Conservation (phyloP, 208 protist genomes). For the Wallacemonas sp. region DNA sequence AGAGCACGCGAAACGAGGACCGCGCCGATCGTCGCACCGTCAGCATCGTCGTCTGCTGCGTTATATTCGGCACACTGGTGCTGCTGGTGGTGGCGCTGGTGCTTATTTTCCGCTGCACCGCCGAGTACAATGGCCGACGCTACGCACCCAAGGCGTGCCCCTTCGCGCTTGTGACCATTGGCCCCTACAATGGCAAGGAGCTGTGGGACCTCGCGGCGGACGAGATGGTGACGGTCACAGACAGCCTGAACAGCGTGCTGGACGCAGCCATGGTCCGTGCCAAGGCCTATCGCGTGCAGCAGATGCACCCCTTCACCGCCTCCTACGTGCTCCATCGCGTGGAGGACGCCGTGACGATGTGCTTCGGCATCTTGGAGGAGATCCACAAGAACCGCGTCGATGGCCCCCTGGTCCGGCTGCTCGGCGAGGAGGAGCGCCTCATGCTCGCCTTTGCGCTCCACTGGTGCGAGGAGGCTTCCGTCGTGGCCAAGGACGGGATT, state of each 20-base stretch:
- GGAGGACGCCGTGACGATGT: constrained; percentile 55
- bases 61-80: constrained; percentile 28
- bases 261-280: constrained; percentile 34
- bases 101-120: constrained; percentile 41
- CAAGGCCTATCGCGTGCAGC: constrained; percentile 62
- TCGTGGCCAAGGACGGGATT: constrained; percentile 32
- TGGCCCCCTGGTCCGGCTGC: constrained; percentile 46
- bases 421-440: constrained; percentile 60
- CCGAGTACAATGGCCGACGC: constrained; percentile 49
- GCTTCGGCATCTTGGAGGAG: constrained; percentile 60
- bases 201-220: constrained; percentile 71
- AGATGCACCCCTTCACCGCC: constrained; percentile 74
- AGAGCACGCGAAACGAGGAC: constrained; percentile 14
- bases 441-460: constrained; percentile 71
- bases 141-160: constrained; percentile 74
- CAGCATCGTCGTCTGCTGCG: constrained; percentile 34
- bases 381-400: constrained; percentile 58
- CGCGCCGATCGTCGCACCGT: constrained; percentile 20
- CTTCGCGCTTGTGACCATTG: constrained; percentile 75
- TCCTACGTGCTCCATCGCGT: constrained; percentile 52
- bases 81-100: constrained; percentile 26
- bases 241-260: constrained; percentile 44
- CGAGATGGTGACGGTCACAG: constrained; percentile 56
- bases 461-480: constrained; percentile 76
- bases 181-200: constrained; percentile 56